phyloP scores from a whole-genome alignment of 164 flowering plant species.

The Houttuynia cordata region DNA sequence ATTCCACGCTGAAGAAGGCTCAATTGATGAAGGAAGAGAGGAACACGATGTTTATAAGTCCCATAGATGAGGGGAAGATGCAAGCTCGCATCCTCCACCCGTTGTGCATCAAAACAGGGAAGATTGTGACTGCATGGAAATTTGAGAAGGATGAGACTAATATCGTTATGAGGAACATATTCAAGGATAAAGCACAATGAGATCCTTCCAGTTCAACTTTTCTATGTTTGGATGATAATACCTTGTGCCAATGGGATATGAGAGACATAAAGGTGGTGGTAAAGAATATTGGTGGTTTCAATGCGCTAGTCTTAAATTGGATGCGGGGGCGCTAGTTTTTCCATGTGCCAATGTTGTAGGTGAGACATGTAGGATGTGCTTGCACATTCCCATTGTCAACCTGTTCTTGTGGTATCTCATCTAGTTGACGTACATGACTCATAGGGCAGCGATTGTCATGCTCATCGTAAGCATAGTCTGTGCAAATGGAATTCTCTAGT shows the following conservation, averaged over 20 bases:
- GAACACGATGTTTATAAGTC: slow-evolving; percentile 85
- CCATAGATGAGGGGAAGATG: slow-evolving; percentile 40
- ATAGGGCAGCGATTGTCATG: no score
- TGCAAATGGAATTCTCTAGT: no score
- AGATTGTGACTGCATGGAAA: slow-evolving; percentile 75
- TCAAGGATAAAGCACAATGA: slow-evolving; percentile 73
- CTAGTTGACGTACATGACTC: no score
- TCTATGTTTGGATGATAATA: slow-evolving; percentile 82
- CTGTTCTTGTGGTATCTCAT: no score
- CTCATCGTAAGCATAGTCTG: no score
- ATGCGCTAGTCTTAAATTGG: slow-evolving; percentile 78
- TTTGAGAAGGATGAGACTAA: slow-evolving; percentile 85
- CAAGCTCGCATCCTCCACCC: slow-evolving; percentile 63
- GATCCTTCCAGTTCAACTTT: slow-evolving; percentile 94
- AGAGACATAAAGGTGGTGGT: slow-evolving; percentile 77
- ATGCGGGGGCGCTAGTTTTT: slow-evolving; percentile 91
- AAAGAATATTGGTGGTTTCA: slow-evolving; percentile 42
- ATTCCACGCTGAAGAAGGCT: slow-evolving; percentile 50
- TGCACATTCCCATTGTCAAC: no score
- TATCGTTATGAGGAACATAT: slow-evolving; percentile 72
- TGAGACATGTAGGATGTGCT: no score
- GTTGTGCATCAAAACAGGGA: slow-evolving; percentile 87
- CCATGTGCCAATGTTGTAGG: slow-evolving; percentile 24
- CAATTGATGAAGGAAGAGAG: slow-evolving; percentile 84
- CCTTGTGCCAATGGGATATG: slow-evolving; percentile 96